Evolutionary conservation across 78 protist species (phyloP).

Genomic region (Dictyostelium capitatum): DNA sequence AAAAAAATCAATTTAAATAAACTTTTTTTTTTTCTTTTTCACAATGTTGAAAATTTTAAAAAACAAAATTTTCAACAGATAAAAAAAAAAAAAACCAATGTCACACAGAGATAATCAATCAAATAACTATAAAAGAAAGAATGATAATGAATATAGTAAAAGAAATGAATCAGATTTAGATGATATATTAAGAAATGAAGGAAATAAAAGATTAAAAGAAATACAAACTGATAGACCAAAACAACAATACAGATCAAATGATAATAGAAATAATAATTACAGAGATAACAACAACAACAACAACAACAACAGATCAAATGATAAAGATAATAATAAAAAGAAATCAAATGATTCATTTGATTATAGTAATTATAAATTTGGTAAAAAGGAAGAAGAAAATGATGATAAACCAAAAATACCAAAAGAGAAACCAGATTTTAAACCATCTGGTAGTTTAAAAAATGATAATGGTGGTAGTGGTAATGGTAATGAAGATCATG

Average conservation of each 20-base stretch:
- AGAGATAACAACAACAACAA: too few relatives aligned
- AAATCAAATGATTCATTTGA: not conserved
- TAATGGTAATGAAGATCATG: not conserved
- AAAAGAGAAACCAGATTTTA: constrained; percentile 86
- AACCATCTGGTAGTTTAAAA: constrained; percentile 70
- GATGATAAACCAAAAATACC: constrained; percentile 6
- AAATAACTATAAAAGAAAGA: not conserved
- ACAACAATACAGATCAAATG: not conserved
- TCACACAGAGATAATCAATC: not conserved
- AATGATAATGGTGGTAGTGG: not conserved
- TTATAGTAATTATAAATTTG: constrained; percentile 2
- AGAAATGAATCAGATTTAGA: not conserved
- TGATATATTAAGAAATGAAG: constrained; percentile 30
- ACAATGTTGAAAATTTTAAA: too few relatives aligned
- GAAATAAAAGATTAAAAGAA: constrained; percentile 51
- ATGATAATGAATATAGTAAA: not conserved
- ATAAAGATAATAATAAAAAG: not conserved
- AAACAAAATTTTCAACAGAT: too few relatives aligned
- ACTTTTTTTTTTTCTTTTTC: too few relatives aligned
- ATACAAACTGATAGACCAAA: not conserved
- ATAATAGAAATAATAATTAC: not conserved
- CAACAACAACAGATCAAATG: too few relatives aligned
- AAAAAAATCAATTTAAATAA: not conserved
- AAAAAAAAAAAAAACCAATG: not conserved
- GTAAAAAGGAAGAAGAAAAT: constrained; percentile 4